Conservation (phyloP, 2,329 filamentous ascomycete species). For the Phoma sp. region DNA sequence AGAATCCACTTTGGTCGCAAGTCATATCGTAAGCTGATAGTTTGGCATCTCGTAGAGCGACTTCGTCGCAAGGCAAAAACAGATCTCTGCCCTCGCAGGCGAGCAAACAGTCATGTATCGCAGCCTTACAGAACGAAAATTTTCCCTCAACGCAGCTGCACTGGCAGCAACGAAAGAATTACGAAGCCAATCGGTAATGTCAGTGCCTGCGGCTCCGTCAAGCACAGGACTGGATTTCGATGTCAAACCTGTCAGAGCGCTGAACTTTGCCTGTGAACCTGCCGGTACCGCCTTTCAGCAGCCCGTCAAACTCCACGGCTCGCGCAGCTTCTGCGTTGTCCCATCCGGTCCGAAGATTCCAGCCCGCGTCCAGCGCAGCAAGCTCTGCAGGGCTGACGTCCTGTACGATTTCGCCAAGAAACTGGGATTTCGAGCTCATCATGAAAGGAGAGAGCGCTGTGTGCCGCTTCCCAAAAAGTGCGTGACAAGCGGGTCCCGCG, state of each 20-base stretch:
- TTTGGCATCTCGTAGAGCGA: too few species aligned
- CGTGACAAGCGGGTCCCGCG: constrained; percentile 16
- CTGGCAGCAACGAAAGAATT: too few species aligned
- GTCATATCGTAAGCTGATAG: too few species aligned
- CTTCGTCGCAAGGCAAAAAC: too few species aligned
- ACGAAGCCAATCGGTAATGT: too few species aligned
- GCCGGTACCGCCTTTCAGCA: constrained; percentile 49
- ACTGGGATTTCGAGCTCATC: constrained; percentile 45
- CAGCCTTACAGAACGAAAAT: too few species aligned
- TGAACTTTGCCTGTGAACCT: constrained; percentile 46
- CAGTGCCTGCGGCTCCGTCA: constrained; percentile 11
- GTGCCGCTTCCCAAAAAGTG: constrained; percentile 39
- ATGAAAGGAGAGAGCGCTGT: constrained; percentile 43
- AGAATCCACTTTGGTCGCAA: too few species aligned
- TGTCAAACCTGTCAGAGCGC: constrained; percentile 25
- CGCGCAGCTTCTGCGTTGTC: constrained; percentile 37
- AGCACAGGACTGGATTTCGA: constrained; percentile 19
- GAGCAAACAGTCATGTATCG: too few species aligned
- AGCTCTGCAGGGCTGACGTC: constrained; percentile 43
- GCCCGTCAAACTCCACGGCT: constrained; percentile 51
- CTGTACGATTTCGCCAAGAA: constrained; percentile 50
- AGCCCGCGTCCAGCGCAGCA: constrained; percentile 41
- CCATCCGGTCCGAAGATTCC: constrained; percentile 42
- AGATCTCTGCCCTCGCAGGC: too few species aligned
- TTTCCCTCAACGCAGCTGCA: too few species aligned